A percentile compares a stretch with the other conserved stretches of the same genome.
These are phyloP conservation scores for Hyphopichia pseudoburtonii DNA, from an alignment of 1,139 yeast species.

Conservation along the genomic window DNA sequence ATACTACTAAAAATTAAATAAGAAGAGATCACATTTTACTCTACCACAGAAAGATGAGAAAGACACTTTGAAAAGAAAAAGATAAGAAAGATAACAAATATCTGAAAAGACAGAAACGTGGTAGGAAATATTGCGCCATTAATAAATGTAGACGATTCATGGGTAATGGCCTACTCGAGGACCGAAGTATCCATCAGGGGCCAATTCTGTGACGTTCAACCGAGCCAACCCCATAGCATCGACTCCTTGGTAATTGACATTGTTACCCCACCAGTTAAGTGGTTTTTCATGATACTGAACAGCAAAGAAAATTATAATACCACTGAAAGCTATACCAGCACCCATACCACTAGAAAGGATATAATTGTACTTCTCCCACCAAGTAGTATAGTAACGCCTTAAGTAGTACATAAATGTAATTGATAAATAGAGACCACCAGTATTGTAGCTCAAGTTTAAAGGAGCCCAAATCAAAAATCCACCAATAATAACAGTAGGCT, in stretches of 20 bases:
- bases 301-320: constrained; percentile 54
- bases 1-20: too few relatives aligned
- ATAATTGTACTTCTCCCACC: constrained; percentile 65
- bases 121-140: too few relatives aligned
- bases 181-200: constrained; percentile 48
- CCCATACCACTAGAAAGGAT: constrained; percentile 48
- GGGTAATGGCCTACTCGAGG: constrained; percentile 40
- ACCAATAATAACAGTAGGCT: constrained; percentile 43
- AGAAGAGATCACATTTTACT: too few relatives aligned
- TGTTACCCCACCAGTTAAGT: constrained; percentile 63
- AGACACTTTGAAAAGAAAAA: too few relatives aligned
- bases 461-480: constrained; percentile 46
- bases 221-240: constrained; percentile 35
- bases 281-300: constrained; percentile 43
- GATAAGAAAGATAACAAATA: too few relatives aligned
- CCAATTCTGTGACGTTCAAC: constrained; percentile 17
- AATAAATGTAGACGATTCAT: too few relatives aligned
- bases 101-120: too few relatives aligned
- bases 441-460: constrained; percentile 49
- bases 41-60: too few relatives aligned
- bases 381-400: constrained; percentile 41
- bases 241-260: constrained; percentile 38
- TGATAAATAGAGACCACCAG: constrained; percentile 43
- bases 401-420: constrained; percentile 48
- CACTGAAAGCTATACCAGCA: constrained; percentile 55